These are phyloP conservation scores for Ophiostoma triangulosporum DNA, from an alignment of 2,329 filamentous ascomycete species.

Conservation along the genomic window DNA sequence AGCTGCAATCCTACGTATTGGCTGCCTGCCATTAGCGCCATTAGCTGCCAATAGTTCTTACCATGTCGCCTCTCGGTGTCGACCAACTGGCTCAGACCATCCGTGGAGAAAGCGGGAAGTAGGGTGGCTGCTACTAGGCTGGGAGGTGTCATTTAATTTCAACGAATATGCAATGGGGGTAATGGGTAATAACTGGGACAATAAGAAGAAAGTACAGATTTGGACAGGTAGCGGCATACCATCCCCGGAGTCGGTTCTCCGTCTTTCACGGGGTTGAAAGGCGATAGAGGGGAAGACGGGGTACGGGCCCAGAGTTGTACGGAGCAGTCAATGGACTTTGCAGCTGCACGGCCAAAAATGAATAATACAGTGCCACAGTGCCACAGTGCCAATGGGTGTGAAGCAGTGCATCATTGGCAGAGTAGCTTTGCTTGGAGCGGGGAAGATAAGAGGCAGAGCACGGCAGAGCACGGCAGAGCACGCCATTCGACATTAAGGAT, in stretches of 20 bases:
- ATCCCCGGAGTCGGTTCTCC: not conserved
- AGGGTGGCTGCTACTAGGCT: not conserved
- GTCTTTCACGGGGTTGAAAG: not conserved
- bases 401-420: not conserved
- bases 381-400: not conserved
- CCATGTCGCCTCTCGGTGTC: not conserved
- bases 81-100: not conserved
- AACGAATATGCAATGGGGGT: not conserved
- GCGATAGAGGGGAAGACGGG: not conserved
- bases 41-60: too few relatives aligned
- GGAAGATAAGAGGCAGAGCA: not conserved
- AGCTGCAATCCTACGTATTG: too few relatives aligned
- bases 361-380: too few relatives aligned
- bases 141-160: not conserved
- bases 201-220: too few relatives aligned
- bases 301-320: not conserved
- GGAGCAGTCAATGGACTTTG: not conserved
- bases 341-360: not conserved
- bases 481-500: not conserved
- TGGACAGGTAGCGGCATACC: not conserved
- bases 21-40: too few relatives aligned
- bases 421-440: not conserved
- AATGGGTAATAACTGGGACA: too few relatives aligned
- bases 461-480: not conserved
- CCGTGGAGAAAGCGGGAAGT: not conserved